Evolutionary conservation across 2,329 filamentous ascomycete genomes (phyloP).

Genomic region (Venturia effusa): DNA sequence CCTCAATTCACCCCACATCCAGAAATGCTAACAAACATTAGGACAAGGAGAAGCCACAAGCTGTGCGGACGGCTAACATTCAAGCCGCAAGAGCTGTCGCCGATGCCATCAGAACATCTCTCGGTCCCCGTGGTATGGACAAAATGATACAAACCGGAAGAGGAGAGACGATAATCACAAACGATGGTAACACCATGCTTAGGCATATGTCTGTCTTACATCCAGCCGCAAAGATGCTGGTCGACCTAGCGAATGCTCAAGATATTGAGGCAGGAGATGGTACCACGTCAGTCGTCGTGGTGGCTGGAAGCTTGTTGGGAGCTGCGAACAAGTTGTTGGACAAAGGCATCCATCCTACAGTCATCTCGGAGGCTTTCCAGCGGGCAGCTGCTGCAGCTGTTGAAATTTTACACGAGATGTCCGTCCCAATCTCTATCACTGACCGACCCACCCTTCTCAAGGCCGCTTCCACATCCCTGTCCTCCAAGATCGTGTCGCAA

Average conservation of each 20-base stretch:
- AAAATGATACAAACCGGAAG: conserved; percentile 98
- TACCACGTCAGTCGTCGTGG: conserved; percentile 95
- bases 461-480: conserved; percentile 92
- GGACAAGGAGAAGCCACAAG: conserved; percentile 97
- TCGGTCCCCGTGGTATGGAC: conserved; percentile 95
- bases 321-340: conserved; percentile 82
- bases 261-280: conserved; percentile 98
- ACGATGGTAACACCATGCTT: conserved; percentile 98
- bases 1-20: not conserved
- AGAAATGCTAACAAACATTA: conserved; percentile 32
- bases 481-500: conserved; percentile 97
- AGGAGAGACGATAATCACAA: conserved; percentile 97
- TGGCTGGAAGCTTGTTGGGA: conserved; percentile 87
- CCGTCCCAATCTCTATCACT: conserved; percentile 77
- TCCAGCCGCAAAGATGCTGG: conserved; percentile 98
- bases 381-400: conserved; percentile 84
- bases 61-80: conserved; percentile 92
- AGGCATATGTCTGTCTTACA: conserved; percentile 99
- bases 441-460: conserved; percentile 88
- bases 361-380: conserved; percentile 97
- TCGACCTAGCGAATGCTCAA: conserved; percentile 92
- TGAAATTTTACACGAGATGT: conserved; percentile 86
- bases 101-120: conserved; percentile 92
- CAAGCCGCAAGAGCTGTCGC: conserved; percentile 94
- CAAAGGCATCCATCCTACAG: conserved; percentile 92